Evolutionary conservation across 495 filamentous ascomycete species (phyloP), one percentile per base, ranked within the genome.

Genomic region (Collariella sp.): DNA sequence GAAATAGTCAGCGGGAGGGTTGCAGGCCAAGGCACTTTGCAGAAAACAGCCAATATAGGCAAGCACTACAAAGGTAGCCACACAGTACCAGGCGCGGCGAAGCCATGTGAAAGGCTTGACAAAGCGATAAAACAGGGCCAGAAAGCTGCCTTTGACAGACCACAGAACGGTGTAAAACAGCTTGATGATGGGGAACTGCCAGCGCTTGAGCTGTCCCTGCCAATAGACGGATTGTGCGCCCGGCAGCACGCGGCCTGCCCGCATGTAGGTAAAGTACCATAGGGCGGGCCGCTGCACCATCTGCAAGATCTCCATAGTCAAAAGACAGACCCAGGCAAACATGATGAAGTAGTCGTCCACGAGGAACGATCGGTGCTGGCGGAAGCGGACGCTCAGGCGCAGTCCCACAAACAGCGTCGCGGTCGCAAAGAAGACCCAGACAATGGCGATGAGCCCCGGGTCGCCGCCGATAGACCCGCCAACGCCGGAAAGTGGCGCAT

Each of bases 131-230:
- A 52, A 43, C 26, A 52, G 24, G 40, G 50, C 23, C 50, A 52
- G 29, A 4, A 52, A 44, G 39, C 38, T 44, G 2, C 39, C 50
- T 39, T 52, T 52, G 38, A 52, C 26, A 18, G 50, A 43, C 50
- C 50, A 52, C 50, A 52, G 50, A 5, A 36, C 19, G 3, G 50
- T 52, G 16, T 24, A 52, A 29, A 43, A 52, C 15, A 52, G 39
- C 50, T 52, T 43, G 50, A 52, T 52, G 39, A 52, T 42, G 50
- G 50, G 50, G 29, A 52, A 52, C 12, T 52, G 50, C 50, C 50
- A 52, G 39, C 50, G 50, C 5, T n/a, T 44, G 50, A 52, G 50
- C 11, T 52, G 39, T 15, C 1, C 10, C 9, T 13, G n/a, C 11
- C 22, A 16, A 10, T 19, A 16, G 39, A n/a, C 11, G 13, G 7